A percentile compares a stretch with the other conserved stretches of the same genome.
These are phyloP conservation scores for Rasamsonia emersonii DNA, from an alignment of 2,329 filamentous ascomycete genomes.

Conservation along the genomic window DNA sequence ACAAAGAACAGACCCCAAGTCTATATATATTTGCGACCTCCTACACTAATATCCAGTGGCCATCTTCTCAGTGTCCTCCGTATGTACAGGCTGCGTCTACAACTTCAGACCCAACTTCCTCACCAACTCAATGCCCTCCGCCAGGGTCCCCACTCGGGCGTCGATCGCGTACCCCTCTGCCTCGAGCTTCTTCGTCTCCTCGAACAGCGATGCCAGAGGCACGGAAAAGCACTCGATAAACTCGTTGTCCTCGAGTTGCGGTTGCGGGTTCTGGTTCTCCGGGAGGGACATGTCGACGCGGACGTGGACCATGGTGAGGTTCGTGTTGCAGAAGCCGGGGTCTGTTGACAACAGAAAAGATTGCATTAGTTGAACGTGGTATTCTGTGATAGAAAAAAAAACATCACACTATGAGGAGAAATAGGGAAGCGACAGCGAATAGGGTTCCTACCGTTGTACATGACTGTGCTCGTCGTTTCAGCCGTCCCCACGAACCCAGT, in stretches of 20 bases:
- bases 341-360: too few relatives aligned
- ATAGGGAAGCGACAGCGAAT: too few relatives aligned
- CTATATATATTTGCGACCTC: too few relatives aligned
- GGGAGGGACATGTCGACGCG: constrained; percentile 60
- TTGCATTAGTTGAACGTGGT: too few relatives aligned
- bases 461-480: constrained; percentile 28
- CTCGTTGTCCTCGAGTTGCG: constrained; percentile 67
- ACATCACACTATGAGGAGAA: too few relatives aligned
- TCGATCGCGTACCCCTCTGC: constrained; percentile 68
- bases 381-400: too few relatives aligned
- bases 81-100: too few relatives aligned
- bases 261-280: constrained; percentile 60
- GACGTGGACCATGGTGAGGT: constrained; percentile 56
- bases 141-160: constrained; percentile 66
- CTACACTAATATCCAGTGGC: too few relatives aligned
- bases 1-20: too few relatives aligned
- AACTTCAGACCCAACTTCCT: constrained; percentile 43
- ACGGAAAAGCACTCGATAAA: constrained; percentile 74
- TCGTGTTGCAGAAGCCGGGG: constrained; percentile 43
- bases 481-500: constrained; percentile 45
- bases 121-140: constrained; percentile 68
- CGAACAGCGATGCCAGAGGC: constrained; percentile 55
- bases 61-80: too few relatives aligned
- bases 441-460: constrained; percentile 34
- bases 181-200: constrained; percentile 59